Percentiles rank a stretch among this genome's conserved stretches.
These are phyloP conservation scores for Microdochium nivale DNA, from an alignment of 2,329 filamentous ascomycete species.

Conservation along the genomic window DNA sequence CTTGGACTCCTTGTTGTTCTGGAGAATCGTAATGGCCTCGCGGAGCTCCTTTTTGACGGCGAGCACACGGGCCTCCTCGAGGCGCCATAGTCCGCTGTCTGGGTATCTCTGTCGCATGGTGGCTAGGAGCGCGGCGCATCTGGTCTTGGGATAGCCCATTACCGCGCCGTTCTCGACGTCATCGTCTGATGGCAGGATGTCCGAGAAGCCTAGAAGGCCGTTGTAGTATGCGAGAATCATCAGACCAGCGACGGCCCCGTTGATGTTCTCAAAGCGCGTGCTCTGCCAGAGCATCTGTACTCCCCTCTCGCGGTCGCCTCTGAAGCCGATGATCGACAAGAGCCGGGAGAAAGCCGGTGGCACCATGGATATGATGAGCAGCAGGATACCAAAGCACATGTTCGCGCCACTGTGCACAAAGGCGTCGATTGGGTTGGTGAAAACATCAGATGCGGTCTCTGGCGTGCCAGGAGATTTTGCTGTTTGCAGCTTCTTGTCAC, in stretches of 20 bases:
- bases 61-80: constrained; percentile 78
- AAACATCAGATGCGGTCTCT: constrained; percentile 52
- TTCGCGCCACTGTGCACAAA: constrained; percentile 87
- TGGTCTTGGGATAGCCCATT: constrained; percentile 63
- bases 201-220: constrained; percentile 73
- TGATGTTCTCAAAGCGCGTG: constrained; percentile 76
- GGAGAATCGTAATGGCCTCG: constrained; percentile 58
- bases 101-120: constrained; percentile 75
- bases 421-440: constrained; percentile 69
- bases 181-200: constrained; percentile 65
- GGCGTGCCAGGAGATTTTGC: constrained; percentile 11
- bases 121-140: constrained; percentile 57
- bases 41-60: constrained; percentile 59
- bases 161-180: constrained; percentile 46
- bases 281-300: constrained; percentile 86
- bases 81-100: constrained; percentile 72
- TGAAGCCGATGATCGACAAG: constrained; percentile 82
- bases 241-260: constrained; percentile 82
- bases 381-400: constrained; percentile 80
- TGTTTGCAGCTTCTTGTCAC: constrained; percentile 1
- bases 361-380: constrained; percentile 84
- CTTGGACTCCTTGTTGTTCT: constrained; percentile 50
- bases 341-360: constrained; percentile 85
- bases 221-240: constrained; percentile 83
- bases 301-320: constrained; percentile 75